phyloP scores from a whole-genome alignment of 208 protist species.

The Crithidia expoeki region DNA sequence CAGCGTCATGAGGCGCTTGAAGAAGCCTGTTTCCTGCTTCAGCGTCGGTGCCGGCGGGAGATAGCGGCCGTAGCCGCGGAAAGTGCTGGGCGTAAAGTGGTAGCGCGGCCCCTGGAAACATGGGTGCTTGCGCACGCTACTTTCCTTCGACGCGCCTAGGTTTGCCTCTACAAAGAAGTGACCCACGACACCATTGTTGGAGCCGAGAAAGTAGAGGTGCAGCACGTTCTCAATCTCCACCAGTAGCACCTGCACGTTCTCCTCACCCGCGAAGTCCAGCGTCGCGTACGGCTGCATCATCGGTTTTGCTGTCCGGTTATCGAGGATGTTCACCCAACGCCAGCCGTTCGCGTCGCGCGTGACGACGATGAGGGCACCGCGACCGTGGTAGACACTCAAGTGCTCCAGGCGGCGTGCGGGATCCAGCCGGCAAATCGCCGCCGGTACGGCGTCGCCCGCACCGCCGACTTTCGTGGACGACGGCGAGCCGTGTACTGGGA shows the following conservation, averaged over 20 bases:
- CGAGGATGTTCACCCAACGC: slow-evolving; percentile 83
- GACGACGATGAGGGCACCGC: slow-evolving; percentile 65
- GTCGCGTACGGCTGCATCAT: slow-evolving; percentile 67
- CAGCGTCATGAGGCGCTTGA: slow-evolving; percentile 82
- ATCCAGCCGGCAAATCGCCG: slow-evolving; percentile 45
- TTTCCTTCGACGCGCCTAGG: slow-evolving; percentile 41
- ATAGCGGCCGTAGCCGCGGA: slow-evolving; percentile 63
- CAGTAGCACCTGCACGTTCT: slow-evolving; percentile 62
- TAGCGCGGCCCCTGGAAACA: slow-evolving; percentile 43
- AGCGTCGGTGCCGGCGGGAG: slow-evolving; percentile 68
- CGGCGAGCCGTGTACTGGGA: slow-evolving; percentile 20
- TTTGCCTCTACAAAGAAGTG: slow-evolving; percentile 69
- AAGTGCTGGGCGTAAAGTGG: slow-evolving; percentile 58
- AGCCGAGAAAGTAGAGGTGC: slow-evolving; percentile 80
- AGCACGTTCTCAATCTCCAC: slow-evolving; percentile 61
- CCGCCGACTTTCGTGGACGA: background rate
- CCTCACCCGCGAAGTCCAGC: slow-evolving; percentile 72
- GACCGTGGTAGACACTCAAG: slow-evolving; percentile 53
- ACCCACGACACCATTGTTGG: slow-evolving; percentile 57
- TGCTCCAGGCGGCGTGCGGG: slow-evolving; percentile 58
- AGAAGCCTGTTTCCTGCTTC: slow-evolving; percentile 84
- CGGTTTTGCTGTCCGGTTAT: slow-evolving; percentile 59
- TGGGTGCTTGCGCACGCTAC: slow-evolving; percentile 41
- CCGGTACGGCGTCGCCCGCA: slow-evolving; percentile 15
- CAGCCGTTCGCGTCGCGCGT: slow-evolving; percentile 80